Percentiles rank a stretch among this genome's conserved stretches.
phyloP scores from a whole-genome alignment of 768 basidiomycete genomes.

The Pleurotus platypus region DNA sequence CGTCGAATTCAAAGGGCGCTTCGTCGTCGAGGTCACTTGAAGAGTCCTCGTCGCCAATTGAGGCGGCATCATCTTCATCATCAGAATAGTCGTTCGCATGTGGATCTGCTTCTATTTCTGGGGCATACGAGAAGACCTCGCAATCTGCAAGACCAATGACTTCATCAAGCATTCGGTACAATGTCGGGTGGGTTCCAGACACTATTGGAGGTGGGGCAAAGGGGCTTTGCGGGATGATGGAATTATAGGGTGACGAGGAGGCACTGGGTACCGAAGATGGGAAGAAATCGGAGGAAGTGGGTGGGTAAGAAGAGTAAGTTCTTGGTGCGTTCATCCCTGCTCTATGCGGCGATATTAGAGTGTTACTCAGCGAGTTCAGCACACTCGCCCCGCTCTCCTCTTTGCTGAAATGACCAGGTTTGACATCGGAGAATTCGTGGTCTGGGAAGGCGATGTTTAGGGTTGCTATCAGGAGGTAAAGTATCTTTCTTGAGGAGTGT shows the following conservation, averaged over 20 bases:
- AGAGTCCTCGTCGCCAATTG: constrained; percentile 62
- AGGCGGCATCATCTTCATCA: constrained; percentile 72
- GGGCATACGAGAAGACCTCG: constrained; percentile 93
- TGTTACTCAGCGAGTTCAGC: constrained; percentile 81
- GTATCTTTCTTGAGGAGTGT: constrained; percentile 81
- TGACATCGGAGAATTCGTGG: constrained; percentile 93
- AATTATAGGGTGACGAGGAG: constrained; percentile 64
- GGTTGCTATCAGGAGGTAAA: constrained; percentile 93
- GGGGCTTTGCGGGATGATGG: constrained; percentile 51
- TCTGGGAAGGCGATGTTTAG: constrained; percentile 98
- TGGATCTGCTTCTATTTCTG: constrained; percentile 92
- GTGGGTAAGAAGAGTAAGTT: constrained; percentile 85
- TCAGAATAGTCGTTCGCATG: constrained; percentile 82
- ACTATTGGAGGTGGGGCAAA: constrained; percentile 69
- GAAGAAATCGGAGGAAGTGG: constrained; percentile 68
- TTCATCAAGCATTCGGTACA: constrained; percentile 86
- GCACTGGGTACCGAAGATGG: constrained; percentile 71
- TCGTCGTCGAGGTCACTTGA: constrained; percentile 65
- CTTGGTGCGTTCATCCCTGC: constrained; percentile 67
- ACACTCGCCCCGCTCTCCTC: constrained; percentile 79
- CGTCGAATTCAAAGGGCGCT: constrained; percentile 73
- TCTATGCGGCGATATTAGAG: constrained; percentile 70
- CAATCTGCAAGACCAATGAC: constrained; percentile 88
- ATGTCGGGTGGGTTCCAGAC: constrained; percentile 82
- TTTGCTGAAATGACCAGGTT: constrained; percentile 84